Evolutionary conservation across 768 basidiomycete genomes (phyloP), one percentile per base, ranked within the genome.

Genomic region (Termitomyces heimii): DNA sequence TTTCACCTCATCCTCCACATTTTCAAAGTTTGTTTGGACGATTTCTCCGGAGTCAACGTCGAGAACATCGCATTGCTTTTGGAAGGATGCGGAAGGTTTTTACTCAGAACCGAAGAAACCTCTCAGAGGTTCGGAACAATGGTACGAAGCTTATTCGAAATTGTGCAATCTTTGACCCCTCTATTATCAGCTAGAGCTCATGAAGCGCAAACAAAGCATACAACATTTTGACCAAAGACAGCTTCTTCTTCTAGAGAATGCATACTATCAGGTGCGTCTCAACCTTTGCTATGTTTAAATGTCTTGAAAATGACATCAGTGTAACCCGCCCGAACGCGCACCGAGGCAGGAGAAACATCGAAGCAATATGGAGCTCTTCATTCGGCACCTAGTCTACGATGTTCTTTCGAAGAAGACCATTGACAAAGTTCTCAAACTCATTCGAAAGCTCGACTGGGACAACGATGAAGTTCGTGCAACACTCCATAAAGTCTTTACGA

Each of bases 401-500:
- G 89, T 98, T 37, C 82, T 98, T 35, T 81, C 89, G 43, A 94
- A 94, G 76, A 92, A 86, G 71, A 94, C 93, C 5, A 88, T 98
- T 61, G 97, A 99, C 71, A 97, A 97, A 67, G 95, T 97, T 10
- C 78, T 98, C 55, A 94, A 92, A 70, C 82, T 97, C 24, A 72
- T 98, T 34, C 86, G 97, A 48, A 98, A 96, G 72, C 79, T 98
- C 46, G 88, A 98, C 65, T 99, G 97, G 97, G 92, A 96, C n/a
- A 85, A 92, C 67, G 69, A 73, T 7, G 59, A 71, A 24, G 75
- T 89, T 31, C 80, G 81, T 39, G 78, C 78, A 28, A 82, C 81
- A 24, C 77, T 98, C 7, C 85, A 88, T 74, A 91, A 92, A 67
- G 83, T 92, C 40, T 99, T 99, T 74, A 92, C 91, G n/a, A 96